phyloP scores from a whole-genome alignment of 495 filamentous ascomycete species.

The Penicillium pulvis region DNA sequence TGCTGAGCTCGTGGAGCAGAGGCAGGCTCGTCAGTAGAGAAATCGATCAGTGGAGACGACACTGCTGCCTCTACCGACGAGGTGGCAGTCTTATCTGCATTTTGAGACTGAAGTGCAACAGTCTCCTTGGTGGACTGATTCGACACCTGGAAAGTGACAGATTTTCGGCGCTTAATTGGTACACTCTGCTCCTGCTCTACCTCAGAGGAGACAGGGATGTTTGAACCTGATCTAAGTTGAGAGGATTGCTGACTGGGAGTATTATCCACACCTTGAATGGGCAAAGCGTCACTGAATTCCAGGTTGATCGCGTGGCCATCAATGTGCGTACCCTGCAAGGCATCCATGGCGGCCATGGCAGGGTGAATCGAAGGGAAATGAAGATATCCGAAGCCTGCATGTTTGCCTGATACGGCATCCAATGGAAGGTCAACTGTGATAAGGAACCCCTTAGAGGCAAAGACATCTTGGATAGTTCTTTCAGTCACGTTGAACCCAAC shows the following conservation, averaged over 20 bases:
- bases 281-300: slow-evolving; percentile 66
- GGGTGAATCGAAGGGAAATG: slow-evolving; percentile 75
- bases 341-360: slow-evolving; percentile 73
- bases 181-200: background rate
- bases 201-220: background rate
- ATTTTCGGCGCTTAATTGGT: slow-evolving; percentile 19
- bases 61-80: background rate
- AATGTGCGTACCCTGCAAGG: slow-evolving; percentile 72
- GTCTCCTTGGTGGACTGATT: background rate
- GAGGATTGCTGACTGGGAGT: background rate
- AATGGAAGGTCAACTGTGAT: slow-evolving; percentile 81
- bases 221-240: background rate
- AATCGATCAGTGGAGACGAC: slow-evolving; percentile 23
- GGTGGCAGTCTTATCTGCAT: background rate
- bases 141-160: slow-evolving; percentile 22
- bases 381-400: slow-evolving; percentile 94
- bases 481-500: slow-evolving; percentile 80
- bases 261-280: slow-evolving; percentile 21
- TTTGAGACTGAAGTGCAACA: background rate
- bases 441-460: slow-evolving; percentile 71
- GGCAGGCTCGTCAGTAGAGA: slow-evolving; percentile 18
- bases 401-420: slow-evolving; percentile 73
- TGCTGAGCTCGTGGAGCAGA: background rate
- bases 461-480: slow-evolving; percentile 70
- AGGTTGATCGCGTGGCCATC: slow-evolving; percentile 83